Evolutionary conservation across 2,329 filamentous ascomycete genomes (phyloP), one percentile per base, ranked within the genome.

Genomic region (Monosporascus sp.): DNA sequence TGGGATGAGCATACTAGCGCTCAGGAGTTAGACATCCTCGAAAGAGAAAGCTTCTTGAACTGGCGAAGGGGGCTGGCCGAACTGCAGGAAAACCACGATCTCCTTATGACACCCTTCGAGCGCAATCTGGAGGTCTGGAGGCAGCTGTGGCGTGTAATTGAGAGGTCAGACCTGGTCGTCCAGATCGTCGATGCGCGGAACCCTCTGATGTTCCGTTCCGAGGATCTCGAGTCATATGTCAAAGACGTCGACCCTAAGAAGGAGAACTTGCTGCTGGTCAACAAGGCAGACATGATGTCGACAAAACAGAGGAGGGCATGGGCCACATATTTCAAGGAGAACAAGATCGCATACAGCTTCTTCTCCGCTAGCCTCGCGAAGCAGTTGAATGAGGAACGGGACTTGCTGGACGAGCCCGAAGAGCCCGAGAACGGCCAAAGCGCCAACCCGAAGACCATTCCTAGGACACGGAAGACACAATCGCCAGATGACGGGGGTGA

Each of bases 211-310:
- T 99, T 97, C 75, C 84, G 95, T 54, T 96, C 89, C 5, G 93
- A 95, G 62, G 94, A 99, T 76, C 74, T 99, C 56, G 94, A 97
- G 68, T 80, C 78, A 60, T 99, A 99, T 63, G 94, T 99, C 64
- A 95, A 96, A 73, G 91, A 95, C 63, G 88, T 97, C 26, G 88
- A 96, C 64, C 73, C 85, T 2, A 86, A 84, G 68, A 97, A 99
- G 77, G 83, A 91, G 69, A 99, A 97, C 69, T 68, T 99, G 66
- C 71, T 99, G 52, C 78, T 99, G 52, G 93, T 99, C 67, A 99
- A 99, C 79, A 99, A 99, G 79, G 92, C 94, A 46, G 94, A 99
- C 73, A 97, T 99, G 94, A 92, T 99, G 90, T 96, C 92, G 1
- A 71, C 85, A 48, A 84, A 84, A 64, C 95, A 99, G 74, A 80